These are phyloP conservation scores for Emericellopsis cladophorae DNA, from an alignment of 2,329 filamentous ascomycete species.

Conservation along the genomic window DNA sequence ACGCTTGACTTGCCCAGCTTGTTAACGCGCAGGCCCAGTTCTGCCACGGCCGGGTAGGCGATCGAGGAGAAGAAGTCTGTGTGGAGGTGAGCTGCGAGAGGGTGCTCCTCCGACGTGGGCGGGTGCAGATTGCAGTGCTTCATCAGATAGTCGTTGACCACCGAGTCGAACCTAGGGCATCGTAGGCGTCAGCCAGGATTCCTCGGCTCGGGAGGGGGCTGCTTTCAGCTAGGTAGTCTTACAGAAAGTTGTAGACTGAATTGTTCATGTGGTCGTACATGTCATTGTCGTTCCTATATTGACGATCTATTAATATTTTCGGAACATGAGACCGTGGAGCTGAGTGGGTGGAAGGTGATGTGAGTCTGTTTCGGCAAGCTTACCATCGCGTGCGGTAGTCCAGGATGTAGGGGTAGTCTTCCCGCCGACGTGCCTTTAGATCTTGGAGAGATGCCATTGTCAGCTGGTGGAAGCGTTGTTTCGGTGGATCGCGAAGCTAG, in stretches of 20 bases:
- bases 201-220: background rate
- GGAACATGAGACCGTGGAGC: no score
- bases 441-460: conserved; percentile 5
- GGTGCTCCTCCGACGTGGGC: conserved; percentile 57
- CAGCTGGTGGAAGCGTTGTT: background rate
- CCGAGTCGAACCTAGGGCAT: conserved; percentile 61
- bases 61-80: conserved; percentile 77
- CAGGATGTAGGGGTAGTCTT: conserved; percentile 65
- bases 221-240: conserved; percentile 10
- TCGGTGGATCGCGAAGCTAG: no score
- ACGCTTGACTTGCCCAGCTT: conserved; percentile 80
- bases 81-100: conserved; percentile 73
- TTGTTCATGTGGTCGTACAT: conserved; percentile 96
- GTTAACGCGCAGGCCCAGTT: conserved; percentile 70
- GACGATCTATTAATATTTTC: no score
- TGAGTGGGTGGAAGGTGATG: no score
- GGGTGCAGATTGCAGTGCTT: conserved; percentile 63
- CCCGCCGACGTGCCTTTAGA: conserved; percentile 50
- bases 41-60: conserved; percentile 69
- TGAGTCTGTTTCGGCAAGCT: conserved; percentile 6
- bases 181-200: background rate
- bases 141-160: conserved; percentile 83
- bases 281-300: conserved; percentile 72
- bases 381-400: conserved; percentile 84
- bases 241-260: conserved; percentile 72